These are phyloP conservation scores for Monilinia polystroma DNA, from an alignment of 2,329 filamentous ascomycete species.

Conservation along the genomic window DNA sequence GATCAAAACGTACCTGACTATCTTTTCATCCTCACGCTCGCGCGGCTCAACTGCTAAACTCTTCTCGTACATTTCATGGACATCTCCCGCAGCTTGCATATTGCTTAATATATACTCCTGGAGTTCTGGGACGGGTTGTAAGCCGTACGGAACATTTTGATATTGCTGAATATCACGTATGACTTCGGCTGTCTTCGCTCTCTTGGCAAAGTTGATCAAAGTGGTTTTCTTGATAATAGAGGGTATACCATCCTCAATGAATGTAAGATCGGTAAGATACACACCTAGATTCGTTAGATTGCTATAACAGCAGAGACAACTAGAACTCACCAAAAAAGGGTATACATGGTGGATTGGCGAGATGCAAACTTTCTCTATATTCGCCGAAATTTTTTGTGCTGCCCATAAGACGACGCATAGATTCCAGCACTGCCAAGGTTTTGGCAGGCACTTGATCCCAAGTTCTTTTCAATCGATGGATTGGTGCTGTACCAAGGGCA, in stretches of 20 bases:
- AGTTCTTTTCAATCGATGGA: slow-evolving; percentile 87
- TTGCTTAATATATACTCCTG: slow-evolving; percentile 97
- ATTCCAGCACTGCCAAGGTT: slow-evolving; percentile 76
- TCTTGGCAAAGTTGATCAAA: slow-evolving; percentile 97
- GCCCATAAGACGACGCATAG: slow-evolving; percentile 91
- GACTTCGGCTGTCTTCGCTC: slow-evolving; percentile 95
- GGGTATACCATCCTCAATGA: slow-evolving; percentile 97
- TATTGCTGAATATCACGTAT: slow-evolving; percentile 99
- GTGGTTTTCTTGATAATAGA: slow-evolving; percentile 95
- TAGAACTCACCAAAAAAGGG: slow-evolving; percentile 82
- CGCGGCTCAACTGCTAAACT: slow-evolving; percentile 90
- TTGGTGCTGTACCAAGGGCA: slow-evolving; percentile 88
- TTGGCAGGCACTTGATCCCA: slow-evolving; percentile 92
- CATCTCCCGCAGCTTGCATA: slow-evolving; percentile 91
- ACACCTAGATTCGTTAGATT: slow-evolving; percentile 60
- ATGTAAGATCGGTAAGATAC: slow-evolving; percentile 94
- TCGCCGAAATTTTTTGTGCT: slow-evolving; percentile 98
- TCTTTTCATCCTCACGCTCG: slow-evolving; percentile 98
- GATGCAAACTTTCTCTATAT: slow-evolving; percentile 89
- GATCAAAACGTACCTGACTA: slow-evolving; percentile 67
- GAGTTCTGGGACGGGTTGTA: slow-evolving; percentile 85
- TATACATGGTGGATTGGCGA: slow-evolving; percentile 93
- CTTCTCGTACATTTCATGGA: slow-evolving; percentile 99
- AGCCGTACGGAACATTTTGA: slow-evolving; percentile 92
- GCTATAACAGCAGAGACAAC: slow-evolving; percentile 15